These are phyloP conservation scores for Prunus armeniaca DNA, from an alignment of 306 rosid genomes.

Conservation along the genomic window DNA sequence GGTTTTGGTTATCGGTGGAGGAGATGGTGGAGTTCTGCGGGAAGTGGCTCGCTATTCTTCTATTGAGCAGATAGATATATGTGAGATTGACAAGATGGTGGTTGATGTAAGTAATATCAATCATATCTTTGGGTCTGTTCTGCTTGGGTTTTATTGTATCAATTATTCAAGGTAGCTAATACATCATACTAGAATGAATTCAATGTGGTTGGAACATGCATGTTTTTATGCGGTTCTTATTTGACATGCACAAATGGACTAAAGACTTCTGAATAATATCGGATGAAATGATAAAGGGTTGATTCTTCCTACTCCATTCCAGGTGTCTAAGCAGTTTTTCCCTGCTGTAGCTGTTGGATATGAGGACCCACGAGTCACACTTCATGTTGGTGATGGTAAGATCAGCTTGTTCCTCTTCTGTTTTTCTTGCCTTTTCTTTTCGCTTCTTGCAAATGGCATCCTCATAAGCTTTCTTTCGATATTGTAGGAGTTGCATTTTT, in stretches of 20 bases:
- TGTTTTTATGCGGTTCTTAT: neutral
- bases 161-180: neutral
- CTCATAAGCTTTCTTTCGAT: slow-evolving; percentile 25
- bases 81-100: slow-evolving; percentile 99
- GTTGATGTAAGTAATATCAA: slow-evolving; percentile 62
- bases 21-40: slow-evolving; percentile 97
- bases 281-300: neutral
- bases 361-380: slow-evolving; percentile 78
- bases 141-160: neutral
- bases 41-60: slow-evolving; percentile 94
- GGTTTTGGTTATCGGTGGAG: slow-evolving; percentile 99
- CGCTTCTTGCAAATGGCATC: neutral
- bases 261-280: neutral
- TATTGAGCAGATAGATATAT: slow-evolving; percentile 78
- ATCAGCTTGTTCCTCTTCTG: slow-evolving; percentile 22
- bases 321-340: slow-evolving; percentile 87
- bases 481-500: slow-evolving; percentile 86
- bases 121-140: neutral
- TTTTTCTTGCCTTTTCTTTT: neutral
- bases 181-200: neutral
- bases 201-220: neutral
- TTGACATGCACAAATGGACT: neutral
- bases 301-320: slow-evolving; percentile 11
- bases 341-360: slow-evolving; percentile 80
- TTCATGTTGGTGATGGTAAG: slow-evolving; percentile 88